phyloP scores from a whole-genome alignment of 257 asterid species.

The Jasminum sambac region DNA sequence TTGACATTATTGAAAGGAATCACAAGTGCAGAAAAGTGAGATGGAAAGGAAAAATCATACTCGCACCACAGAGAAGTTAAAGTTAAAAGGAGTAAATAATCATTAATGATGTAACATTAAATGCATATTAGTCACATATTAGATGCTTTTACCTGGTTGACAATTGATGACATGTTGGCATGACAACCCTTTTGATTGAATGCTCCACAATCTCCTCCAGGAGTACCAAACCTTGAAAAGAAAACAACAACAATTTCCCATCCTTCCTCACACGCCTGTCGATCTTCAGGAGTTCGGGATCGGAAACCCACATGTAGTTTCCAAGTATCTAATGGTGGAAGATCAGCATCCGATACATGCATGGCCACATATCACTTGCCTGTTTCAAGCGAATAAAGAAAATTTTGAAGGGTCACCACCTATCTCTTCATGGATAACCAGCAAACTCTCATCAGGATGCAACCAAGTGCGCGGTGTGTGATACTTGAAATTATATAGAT shows the following conservation, averaged over 20 bases:
- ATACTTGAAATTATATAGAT: constrained; percentile 39
- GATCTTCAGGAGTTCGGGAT: constrained; percentile 44
- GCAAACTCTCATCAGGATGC: constrained; percentile 53
- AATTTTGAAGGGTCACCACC: constrained; percentile 70
- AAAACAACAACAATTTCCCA: constrained; percentile 48
- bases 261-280: constrained; percentile 56
- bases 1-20: too few relatives aligned
- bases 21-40: too few relatives aligned
- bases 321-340: constrained; percentile 71
- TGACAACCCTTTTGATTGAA: constrained; percentile 46
- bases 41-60: too few relatives aligned
- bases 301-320: constrained; percentile 36
- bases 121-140: background rate
- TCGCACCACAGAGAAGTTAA: too few relatives aligned
- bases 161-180: constrained; percentile 36
- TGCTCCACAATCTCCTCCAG: constrained; percentile 60
- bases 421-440: constrained; percentile 75
- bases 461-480: constrained; percentile 75
- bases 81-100: background rate
- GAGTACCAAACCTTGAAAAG: constrained; percentile 63
- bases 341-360: constrained; percentile 55
- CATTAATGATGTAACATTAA: background rate
- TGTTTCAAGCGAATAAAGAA: constrained; percentile 38
- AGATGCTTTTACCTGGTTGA: constrained; percentile 42
- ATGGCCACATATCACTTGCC: constrained; percentile 52